Conservation (phyloP, 176 grass and related monocot genomes). For the Melocanna baccifera region DNA sequence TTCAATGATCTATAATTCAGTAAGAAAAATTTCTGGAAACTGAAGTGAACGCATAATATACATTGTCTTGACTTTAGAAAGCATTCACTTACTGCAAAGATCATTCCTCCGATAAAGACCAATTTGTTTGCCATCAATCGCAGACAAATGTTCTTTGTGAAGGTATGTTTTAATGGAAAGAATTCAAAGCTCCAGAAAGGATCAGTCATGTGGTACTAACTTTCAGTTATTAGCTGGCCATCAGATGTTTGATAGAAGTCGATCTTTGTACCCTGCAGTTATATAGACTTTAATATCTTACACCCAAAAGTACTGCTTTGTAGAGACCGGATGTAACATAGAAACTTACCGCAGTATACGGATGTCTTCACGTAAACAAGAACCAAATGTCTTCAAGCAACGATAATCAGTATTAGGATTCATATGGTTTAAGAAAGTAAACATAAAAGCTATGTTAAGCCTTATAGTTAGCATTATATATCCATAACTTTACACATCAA, state of each 20-base stretch:
- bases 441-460: conserved; percentile 4
- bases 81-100: conserved; percentile 84
- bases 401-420: conserved; percentile 80
- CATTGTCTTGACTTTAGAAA: not conserved
- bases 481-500: no score
- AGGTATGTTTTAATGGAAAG: no score
- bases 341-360: conserved; percentile 63
- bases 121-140: conserved; percentile 77
- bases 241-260: conserved; percentile 83
- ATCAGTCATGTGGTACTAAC: conserved; percentile 58
- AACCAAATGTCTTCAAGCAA: conserved; percentile 79
- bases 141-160: no score
- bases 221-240: conserved; percentile 88
- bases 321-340: not conserved
- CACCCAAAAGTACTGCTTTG: not conserved
- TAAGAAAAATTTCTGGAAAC: not conserved
- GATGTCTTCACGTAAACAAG: conserved; percentile 88
- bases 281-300: conserved; percentile 20
- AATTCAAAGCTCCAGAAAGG: no score
- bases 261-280: conserved; percentile 88
- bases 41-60: not conserved
- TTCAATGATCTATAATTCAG: no score
- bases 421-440: conserved; percentile 48
- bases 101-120: conserved; percentile 88
- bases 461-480: not conserved